Percentiles rank a stretch among this genome's conserved stretches.
phyloP scores from a whole-genome alignment of 208 protist genomes.

The Strigomonas culicis region DNA sequence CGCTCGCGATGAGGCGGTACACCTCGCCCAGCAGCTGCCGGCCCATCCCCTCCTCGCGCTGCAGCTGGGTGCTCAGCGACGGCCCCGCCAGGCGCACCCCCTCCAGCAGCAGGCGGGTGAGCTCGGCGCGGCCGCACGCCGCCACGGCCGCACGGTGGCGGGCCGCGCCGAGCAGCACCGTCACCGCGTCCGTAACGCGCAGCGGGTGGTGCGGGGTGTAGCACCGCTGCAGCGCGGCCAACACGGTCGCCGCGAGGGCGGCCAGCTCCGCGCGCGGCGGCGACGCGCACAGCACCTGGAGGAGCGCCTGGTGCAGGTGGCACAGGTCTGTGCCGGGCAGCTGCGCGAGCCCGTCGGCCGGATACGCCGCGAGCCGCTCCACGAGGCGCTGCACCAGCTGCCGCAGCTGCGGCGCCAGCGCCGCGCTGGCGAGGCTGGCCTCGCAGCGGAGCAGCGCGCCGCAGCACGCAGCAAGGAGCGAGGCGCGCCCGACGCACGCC shows the following conservation, averaged over 20 bases:
- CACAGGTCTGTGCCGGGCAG: too few relatives aligned
- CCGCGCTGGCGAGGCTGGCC: constrained; percentile 6
- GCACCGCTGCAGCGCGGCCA: constrained; percentile 14
- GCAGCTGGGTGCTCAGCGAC: too few relatives aligned
- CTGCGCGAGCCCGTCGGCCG: constrained; percentile 18
- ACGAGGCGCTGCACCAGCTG: not conserved
- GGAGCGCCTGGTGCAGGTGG: too few relatives aligned
- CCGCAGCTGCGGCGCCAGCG: not conserved
- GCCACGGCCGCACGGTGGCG: constrained; percentile 18
- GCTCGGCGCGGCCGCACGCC: constrained; percentile 4
- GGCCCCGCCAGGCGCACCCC: not conserved
- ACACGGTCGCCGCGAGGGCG: constrained; percentile 16
- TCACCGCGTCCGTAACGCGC: too few relatives aligned
- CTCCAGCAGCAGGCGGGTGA: constrained; percentile 4
- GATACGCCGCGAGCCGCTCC: constrained; percentile 26
- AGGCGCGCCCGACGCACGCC: too few relatives aligned
- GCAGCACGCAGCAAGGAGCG: too few relatives aligned
- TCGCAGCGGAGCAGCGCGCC: too few relatives aligned
- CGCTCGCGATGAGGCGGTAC: too few relatives aligned
- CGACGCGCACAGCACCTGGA: too few relatives aligned
- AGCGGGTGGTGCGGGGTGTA: not conserved
- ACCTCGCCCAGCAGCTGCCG: too few relatives aligned
- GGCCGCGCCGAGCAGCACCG: not conserved
- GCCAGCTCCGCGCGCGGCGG: constrained; percentile 18
- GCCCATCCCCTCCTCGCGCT: too few relatives aligned